phyloP scores from a whole-genome alignment of 176 grass and related monocot genomes.

The Juncus effusus region DNA sequence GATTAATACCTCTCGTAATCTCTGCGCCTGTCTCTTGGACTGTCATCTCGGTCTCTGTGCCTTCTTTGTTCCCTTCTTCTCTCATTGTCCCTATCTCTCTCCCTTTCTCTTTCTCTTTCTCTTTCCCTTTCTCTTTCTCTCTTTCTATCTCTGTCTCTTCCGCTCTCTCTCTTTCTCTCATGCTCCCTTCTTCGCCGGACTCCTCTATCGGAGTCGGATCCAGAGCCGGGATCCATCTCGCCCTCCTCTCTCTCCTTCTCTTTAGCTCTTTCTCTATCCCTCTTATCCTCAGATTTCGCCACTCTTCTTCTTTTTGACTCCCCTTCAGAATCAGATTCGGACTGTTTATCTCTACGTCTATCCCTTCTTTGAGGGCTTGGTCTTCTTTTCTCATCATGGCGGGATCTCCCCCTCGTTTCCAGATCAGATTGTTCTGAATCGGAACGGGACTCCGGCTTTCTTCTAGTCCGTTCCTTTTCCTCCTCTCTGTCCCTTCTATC shows the following conservation, averaged over 20 bases:
- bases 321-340: constrained; percentile 19
- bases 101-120: neutral
- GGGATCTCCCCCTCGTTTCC: constrained; percentile 14
- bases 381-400: constrained; percentile 5
- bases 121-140: neutral
- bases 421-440: neutral
- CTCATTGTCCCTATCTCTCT: constrained; percentile 10
- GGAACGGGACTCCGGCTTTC: neutral
- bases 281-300: constrained; percentile 10
- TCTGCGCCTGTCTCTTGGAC: constrained; percentile 3
- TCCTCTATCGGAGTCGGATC: too few species aligned
- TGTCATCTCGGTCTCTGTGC: constrained; percentile 14
- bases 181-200: too few species aligned
- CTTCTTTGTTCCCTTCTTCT: constrained; percentile 9
- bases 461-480: neutral
- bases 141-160: neutral
- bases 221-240: too few species aligned
- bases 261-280: constrained; percentile 7
- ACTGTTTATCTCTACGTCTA: constrained; percentile 20
- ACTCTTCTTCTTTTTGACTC: constrained; percentile 5
- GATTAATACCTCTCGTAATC: constrained; percentile 18
- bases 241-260: constrained; percentile 11
- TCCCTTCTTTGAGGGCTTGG: constrained; percentile 10
- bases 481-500: constrained; percentile 1
- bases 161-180: neutral